phyloP scores from a whole-genome alignment of 805 yeast genomes.

The Candida tammaniensis region DNA sequence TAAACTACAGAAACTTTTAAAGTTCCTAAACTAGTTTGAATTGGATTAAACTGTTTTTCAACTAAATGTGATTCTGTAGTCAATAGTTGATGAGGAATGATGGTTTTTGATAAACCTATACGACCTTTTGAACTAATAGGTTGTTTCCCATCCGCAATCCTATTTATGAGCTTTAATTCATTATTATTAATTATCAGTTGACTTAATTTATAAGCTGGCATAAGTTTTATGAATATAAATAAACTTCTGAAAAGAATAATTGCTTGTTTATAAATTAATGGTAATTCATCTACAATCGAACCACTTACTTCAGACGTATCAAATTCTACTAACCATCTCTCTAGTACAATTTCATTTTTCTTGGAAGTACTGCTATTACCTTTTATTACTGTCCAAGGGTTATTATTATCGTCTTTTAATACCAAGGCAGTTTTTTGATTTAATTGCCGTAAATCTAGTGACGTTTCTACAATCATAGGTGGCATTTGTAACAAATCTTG shows the following conservation, averaged over 20 bases:
- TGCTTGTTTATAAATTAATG: slow-evolving; percentile 69
- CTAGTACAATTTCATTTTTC: slow-evolving; percentile 84
- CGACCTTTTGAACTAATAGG: slow-evolving; percentile 81
- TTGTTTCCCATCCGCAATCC: slow-evolving; percentile 71
- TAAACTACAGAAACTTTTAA: slow-evolving; percentile 76
- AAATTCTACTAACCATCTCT: slow-evolving; percentile 88
- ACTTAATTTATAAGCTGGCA: slow-evolving; percentile 69
- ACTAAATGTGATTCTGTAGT: slow-evolving; percentile 48
- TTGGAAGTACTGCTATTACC: slow-evolving; percentile 41
- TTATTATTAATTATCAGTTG: slow-evolving; percentile 20
- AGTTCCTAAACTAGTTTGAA: slow-evolving; percentile 73
- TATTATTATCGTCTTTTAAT: slow-evolving; percentile 52
- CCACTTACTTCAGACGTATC: slow-evolving; percentile 46
- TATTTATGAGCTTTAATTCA: slow-evolving; percentile 49
- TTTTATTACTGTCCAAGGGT: slow-evolving; percentile 55
- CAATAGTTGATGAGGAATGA: slow-evolving; percentile 44
- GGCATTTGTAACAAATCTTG: slow-evolving; percentile 50
- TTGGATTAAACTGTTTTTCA: slow-evolving; percentile 64
- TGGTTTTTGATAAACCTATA: slow-evolving; percentile 74
- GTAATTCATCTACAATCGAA: slow-evolving; percentile 50
- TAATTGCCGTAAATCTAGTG: slow-evolving; percentile 61
- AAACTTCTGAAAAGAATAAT: slow-evolving; percentile 72
- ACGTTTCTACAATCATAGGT: slow-evolving; percentile 85
- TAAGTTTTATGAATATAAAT: slow-evolving; percentile 58
- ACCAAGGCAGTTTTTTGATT: slow-evolving; percentile 57